Evolutionary conservation across 768 basidiomycete species (phyloP).

Genomic region (Hirschioporus abietinus): DNA sequence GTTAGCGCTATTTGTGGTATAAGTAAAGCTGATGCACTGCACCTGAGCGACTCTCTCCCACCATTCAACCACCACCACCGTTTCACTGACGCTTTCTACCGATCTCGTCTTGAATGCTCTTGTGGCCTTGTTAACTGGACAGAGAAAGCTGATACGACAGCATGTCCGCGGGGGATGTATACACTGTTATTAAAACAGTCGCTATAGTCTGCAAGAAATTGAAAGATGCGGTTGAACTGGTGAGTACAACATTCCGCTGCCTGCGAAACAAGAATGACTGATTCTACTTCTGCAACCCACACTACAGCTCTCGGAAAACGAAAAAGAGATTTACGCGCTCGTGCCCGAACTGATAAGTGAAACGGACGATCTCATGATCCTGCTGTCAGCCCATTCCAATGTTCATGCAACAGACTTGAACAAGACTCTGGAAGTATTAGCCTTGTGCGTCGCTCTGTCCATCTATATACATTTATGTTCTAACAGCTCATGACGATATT

Average conservation of each 20-base stretch:
- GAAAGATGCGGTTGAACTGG: not conserved
- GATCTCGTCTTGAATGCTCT: no score
- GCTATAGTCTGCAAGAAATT: not conserved
- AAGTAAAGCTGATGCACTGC: no score
- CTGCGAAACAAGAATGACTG: not conserved
- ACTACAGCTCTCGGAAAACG: not conserved
- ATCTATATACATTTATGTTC: not conserved
- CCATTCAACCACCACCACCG: no score
- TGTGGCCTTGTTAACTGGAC: no score
- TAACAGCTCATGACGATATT: not conserved
- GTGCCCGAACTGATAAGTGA: not conserved
- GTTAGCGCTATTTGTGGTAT: no score
- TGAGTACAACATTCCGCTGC: not conserved
- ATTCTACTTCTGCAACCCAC: not conserved
- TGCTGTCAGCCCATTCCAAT: not conserved
- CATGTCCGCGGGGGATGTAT: no score
- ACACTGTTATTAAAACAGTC: not conserved
- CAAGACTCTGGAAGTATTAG: not conserved
- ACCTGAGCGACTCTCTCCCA: no score
- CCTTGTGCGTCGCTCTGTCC: conserved; percentile 8
- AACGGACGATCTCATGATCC: not conserved
- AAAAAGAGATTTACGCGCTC: not conserved
- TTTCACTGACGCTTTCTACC: no score
- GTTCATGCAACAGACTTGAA: not conserved
- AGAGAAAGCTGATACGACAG: no score